Evolutionary conservation across 2,329 filamentous ascomycete species (phyloP).

Genomic region (Alternaria hordeiaustralica): DNA sequence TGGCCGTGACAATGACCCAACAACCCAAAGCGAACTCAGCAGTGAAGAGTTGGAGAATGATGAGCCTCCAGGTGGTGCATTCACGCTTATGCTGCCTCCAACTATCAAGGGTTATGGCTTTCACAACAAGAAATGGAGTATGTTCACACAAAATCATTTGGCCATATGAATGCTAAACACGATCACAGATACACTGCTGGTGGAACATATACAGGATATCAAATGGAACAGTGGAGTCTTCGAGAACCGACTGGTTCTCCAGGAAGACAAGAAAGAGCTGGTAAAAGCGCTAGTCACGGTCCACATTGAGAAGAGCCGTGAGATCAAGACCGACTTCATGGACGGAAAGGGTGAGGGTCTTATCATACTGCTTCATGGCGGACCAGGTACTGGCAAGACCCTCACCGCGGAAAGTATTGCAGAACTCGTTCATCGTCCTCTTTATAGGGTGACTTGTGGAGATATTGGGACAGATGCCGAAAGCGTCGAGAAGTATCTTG

Average conservation of each 20-base stretch:
- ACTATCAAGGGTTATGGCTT: neutral
- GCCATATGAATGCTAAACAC: neutral
- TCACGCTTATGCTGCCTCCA: accelerated
- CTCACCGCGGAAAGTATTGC: constrained; percentile 14
- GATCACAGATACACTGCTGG: accelerated
- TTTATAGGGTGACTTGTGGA: neutral
- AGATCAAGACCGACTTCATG: constrained; percentile 47
- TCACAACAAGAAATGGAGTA: neutral
- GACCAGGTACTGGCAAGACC: constrained; percentile 23
- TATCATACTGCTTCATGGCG: constrained; percentile 22
- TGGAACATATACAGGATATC: neutral
- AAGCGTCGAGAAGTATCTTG: constrained; percentile 11
- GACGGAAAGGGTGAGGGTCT: constrained; percentile 46
- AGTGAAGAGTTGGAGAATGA: neutral
- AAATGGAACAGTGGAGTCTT: neutral
- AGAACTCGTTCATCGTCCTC: neutral
- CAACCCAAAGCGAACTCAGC: neutral
- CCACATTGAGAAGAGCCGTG: accelerated
- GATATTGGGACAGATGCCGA: constrained; percentile 13
- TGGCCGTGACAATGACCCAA: neutral
- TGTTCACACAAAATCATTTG: no score
- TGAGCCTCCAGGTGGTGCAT: neutral
- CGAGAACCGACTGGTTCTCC: neutral
- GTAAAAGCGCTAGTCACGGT: neutral
- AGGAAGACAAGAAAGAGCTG: neutral